These are phyloP conservation scores for Corynespora cassiicola DNA, from an alignment of 2,329 filamentous ascomycete genomes.

Conservation along the genomic window DNA sequence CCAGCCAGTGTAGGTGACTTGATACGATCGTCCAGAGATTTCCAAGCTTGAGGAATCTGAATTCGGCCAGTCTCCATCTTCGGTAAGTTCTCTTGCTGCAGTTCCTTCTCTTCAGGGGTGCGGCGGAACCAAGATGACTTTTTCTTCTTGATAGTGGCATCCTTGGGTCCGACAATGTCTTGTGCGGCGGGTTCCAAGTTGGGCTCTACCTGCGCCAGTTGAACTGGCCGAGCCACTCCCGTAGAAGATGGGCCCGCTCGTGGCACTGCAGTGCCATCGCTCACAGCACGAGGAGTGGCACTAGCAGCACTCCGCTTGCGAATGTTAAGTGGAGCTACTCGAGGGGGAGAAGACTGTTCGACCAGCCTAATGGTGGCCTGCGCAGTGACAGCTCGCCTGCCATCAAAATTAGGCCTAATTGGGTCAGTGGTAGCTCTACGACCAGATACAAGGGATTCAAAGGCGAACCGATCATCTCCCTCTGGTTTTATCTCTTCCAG, in stretches of 20 bases:
- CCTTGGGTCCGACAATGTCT: no score
- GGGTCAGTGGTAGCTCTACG: conserved; percentile 54
- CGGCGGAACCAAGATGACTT: conserved; percentile 56
- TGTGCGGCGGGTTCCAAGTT: neutral
- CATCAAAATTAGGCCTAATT: conserved; percentile 30
- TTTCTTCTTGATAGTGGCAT: conserved; percentile 47
- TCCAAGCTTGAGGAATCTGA: conserved; percentile 44
- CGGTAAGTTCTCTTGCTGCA: conserved; percentile 32
- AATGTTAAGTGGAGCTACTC: conserved; percentile 62
- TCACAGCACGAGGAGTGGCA: conserved; percentile 25
- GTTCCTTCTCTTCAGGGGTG: conserved; percentile 39
- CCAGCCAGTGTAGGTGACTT: conserved; percentile 18
- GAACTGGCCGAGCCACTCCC: no score
- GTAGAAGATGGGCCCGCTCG: conserved; percentile 23
- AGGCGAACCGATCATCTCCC: conserved; percentile 37
- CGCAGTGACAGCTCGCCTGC: conserved; percentile 30
- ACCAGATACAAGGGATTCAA: conserved; percentile 29
- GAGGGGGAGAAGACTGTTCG: conserved; percentile 58
- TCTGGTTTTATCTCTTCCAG: conserved; percentile 56
- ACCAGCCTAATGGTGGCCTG: conserved; percentile 64
- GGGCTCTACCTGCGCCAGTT: neutral
- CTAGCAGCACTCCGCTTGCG: conserved; percentile 55
- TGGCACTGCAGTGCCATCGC: conserved; percentile 18
- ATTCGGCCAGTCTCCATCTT: conserved; percentile 32
- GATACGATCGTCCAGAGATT: conserved; percentile 43